Percentiles rank a stretch among this genome's conserved stretches.
phyloP scores from a whole-genome alignment of 805 yeast genomes.

The Starmerella sirachaensis region DNA sequence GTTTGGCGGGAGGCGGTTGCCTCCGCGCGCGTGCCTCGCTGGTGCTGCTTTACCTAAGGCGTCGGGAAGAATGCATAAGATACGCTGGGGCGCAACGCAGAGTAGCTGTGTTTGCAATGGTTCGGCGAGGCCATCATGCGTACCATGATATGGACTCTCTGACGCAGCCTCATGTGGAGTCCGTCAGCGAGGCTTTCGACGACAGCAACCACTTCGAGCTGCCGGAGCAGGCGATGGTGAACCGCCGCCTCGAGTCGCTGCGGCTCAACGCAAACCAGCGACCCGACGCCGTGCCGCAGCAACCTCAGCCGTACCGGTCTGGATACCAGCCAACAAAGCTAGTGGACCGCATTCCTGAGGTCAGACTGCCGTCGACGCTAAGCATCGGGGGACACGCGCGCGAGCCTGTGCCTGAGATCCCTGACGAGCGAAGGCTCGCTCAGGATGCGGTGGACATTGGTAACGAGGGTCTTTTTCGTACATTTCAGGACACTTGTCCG shows the following conservation, averaged over 20 bases:
- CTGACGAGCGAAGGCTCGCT: constrained; percentile 21
- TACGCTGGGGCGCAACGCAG: too few species aligned
- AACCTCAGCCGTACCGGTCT: background rate
- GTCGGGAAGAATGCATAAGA: too few species aligned
- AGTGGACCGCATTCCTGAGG: constrained; percentile 12
- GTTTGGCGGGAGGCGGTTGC: too few species aligned
- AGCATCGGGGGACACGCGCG: constrained; percentile 16
- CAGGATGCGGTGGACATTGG: constrained; percentile 25
- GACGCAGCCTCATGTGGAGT: background rate
- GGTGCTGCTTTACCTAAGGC: too few species aligned
- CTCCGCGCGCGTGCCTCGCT: too few species aligned
- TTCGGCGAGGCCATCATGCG: constrained; percentile 15
- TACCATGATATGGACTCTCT: constrained; percentile 15
- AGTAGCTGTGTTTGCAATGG: too few species aligned
- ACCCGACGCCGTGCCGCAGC: too few species aligned
- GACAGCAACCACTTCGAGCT: constrained; percentile 1
- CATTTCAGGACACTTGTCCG: constrained; percentile 69
- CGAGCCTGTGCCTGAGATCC: constrained; percentile 21
- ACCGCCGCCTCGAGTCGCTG: constrained; percentile 8
- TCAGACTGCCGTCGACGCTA: constrained; percentile 11
- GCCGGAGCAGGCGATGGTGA: constrained; percentile 8
- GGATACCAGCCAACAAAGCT: background rate
- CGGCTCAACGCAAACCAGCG: background rate
- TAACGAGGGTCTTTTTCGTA: constrained; percentile 41
- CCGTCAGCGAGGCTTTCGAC: background rate